Base-by-base conservation (phyloP, 176 grass and related monocot genomes). In the Lolium multiflorum region DNA sequence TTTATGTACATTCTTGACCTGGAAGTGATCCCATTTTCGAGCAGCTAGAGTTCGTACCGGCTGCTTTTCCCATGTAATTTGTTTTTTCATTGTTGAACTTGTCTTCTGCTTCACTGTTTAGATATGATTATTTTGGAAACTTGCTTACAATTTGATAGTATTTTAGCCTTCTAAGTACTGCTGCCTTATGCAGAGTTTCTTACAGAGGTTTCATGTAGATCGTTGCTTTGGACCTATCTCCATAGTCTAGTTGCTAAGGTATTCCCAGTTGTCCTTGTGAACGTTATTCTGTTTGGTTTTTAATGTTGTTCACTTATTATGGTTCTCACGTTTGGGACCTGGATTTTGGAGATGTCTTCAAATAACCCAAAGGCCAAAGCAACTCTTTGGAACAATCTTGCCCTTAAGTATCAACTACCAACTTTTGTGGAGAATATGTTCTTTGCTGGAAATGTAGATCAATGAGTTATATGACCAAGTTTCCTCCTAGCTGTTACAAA, bases 301-400 rank as follows among this genome's bases (percentile, higher is more conserved):
- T 73, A n/a, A 75, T 75, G 56, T 6, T 84, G 9, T 74, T 11
- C 69, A 43, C 50, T 78, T 82, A 44, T 63, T 86, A 21, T 71
- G n/a, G 31, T 90, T 82, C 31, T 54, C 79, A 86, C 79, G 55
- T 82, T 76, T 71, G 54, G 72, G 63, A 82, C 77, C 41, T 62
- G 25, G 58, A 86, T 58, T 50, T 51, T 12, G 75, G 61, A 49
- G 11, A 86, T 76, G 61, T 68, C 77, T 59, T 43, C 60, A 51
- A 52, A 80, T 60, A 50, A 76, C 49, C 51, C 5, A 37, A 60
- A 77, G 41, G 48, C 51, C 3, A 37, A 60, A 77, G 41, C 11
- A 76, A 61, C 28, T 25, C 71, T 16, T 7, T 9, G 9, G 51
- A 90, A 69, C 71, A 71, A 54, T 86, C 72, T 78, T 84, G 64